These are phyloP conservation scores for Brasenia schreberi DNA, from an alignment of 164 flowering plant species.

Conservation along the genomic window DNA sequence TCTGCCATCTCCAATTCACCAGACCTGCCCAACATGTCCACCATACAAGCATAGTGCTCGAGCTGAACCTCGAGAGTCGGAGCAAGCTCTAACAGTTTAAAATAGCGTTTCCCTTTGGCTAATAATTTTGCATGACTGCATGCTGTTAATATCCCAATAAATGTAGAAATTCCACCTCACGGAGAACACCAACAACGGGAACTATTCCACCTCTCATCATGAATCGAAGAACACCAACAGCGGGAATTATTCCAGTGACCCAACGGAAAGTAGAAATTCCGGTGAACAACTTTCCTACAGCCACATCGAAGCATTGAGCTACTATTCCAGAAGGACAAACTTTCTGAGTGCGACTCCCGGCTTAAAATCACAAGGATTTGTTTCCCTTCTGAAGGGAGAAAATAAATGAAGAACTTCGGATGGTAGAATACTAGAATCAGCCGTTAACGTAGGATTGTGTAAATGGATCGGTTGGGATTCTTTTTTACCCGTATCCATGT, in stretches of 20 bases:
- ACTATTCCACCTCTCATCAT: neutral
- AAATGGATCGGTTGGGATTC: no score
- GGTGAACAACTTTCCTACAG: neutral
- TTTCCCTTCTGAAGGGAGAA: no score
- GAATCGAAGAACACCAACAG: neutral
- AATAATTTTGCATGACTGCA: slow-evolving; percentile 11
- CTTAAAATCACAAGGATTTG: no score
- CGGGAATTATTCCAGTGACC: neutral
- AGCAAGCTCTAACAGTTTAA: slow-evolving; percentile 3
- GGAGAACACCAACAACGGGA: neutral
- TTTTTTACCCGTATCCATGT: no score
- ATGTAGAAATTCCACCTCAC: no score
- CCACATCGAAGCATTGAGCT: neutral
- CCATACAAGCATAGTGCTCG: slow-evolving; percentile 13
- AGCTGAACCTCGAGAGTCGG: slow-evolving; percentile 5
- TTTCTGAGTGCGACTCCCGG: no score
- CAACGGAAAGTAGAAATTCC: neutral
- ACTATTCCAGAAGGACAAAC: neutral
- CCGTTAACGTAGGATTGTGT: no score
- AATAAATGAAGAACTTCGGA: no score
- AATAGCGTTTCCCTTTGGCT: slow-evolving; percentile 3
- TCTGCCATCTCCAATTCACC: slow-evolving; percentile 11
- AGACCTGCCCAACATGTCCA: slow-evolving; percentile 10
- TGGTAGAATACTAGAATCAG: no score
- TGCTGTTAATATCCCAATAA: slow-evolving; percentile 10